A percentile compares a stretch with the other conserved stretches of the same genome.
These are phyloP conservation scores for Fallopia convolvulus DNA, from an alignment of 148 eudicot genomes.

Conservation along the genomic window DNA sequence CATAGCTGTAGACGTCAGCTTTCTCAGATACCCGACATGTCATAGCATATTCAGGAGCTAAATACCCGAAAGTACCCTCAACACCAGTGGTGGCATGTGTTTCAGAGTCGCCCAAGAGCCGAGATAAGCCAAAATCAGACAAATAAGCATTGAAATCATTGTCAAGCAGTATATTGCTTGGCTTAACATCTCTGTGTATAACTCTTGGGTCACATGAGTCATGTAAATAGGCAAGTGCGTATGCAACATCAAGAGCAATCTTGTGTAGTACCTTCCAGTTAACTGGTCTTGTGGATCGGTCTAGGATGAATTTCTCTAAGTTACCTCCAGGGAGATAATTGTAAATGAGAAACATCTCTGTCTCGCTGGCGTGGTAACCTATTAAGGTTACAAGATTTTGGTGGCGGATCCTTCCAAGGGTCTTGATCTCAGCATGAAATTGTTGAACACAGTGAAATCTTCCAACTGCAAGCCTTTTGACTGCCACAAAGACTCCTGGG, in stretches of 20 bases:
- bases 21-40: slow-evolving; percentile 60
- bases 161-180: slow-evolving; percentile 63
- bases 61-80: slow-evolving; percentile 71
- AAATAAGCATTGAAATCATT: slow-evolving; percentile 51
- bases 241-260: slow-evolving; percentile 61
- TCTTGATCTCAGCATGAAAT: slow-evolving; percentile 57
- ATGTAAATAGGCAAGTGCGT: slow-evolving; percentile 60
- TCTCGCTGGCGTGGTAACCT: slow-evolving; percentile 53
- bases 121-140: slow-evolving; percentile 69
- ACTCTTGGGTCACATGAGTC: slow-evolving; percentile 55
- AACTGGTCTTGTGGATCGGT: slow-evolving; percentile 26
- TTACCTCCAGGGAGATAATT: slow-evolving; percentile 72
- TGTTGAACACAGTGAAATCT: slow-evolving; percentile 56
- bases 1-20: slow-evolving; percentile 73
- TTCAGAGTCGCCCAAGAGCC: slow-evolving; percentile 41
- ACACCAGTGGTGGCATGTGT: slow-evolving; percentile 65
- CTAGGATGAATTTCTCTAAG: slow-evolving; percentile 49
- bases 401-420: slow-evolving; percentile 49
- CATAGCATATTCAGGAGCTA: slow-evolving; percentile 71
- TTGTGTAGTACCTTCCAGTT: slow-evolving; percentile 47
- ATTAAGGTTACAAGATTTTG: slow-evolving; percentile 51
- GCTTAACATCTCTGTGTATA: slow-evolving; percentile 68
- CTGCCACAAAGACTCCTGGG: slow-evolving; percentile 44
- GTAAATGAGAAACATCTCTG: slow-evolving; percentile 72
- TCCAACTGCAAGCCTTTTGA: slow-evolving; percentile 51